phyloP scores from a whole-genome alignment of 305 asterid genomes.

The Fraxinus sp. region DNA sequence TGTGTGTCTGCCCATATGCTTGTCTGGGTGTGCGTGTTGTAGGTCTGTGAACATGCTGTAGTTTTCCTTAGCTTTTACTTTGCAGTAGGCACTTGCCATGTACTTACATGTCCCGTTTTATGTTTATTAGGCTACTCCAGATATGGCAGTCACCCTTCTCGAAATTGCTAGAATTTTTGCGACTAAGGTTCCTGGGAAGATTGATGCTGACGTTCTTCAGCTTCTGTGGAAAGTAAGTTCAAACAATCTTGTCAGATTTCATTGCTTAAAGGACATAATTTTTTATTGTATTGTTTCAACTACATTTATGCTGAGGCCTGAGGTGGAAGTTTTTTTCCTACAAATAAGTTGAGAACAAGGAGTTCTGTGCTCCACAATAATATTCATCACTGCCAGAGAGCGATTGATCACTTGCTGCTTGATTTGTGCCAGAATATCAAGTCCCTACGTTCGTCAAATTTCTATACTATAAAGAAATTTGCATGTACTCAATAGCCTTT shows the following conservation, averaged over 20 bases:
- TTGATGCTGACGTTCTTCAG: constrained; percentile 98
- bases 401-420: background rate
- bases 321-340: background rate
- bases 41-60: constrained; percentile 11
- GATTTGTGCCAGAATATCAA: background rate
- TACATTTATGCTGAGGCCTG: background rate
- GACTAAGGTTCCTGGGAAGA: constrained; percentile 98
- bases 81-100: background rate
- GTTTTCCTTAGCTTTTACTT: constrained; percentile 12
- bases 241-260: constrained; percentile 19
- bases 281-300: background rate
- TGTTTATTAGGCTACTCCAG: constrained; percentile 86
- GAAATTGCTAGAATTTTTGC: constrained; percentile 97
- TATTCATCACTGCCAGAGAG: background rate
- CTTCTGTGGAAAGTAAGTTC: constrained; percentile 92
- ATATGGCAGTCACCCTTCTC: constrained; percentile 99
- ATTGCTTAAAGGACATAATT: constrained; percentile 2
- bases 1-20: background rate
- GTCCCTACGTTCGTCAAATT: background rate
- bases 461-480: background rate
- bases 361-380: background rate
- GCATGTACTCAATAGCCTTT: background rate
- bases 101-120: constrained; percentile 26
- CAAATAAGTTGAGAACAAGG: background rate
- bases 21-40: background rate